Evolutionary conservation across 768 basidiomycete species (phyloP), one percentile per base, ranked within the genome.

Genomic region (Phylloporus sp.): DNA sequence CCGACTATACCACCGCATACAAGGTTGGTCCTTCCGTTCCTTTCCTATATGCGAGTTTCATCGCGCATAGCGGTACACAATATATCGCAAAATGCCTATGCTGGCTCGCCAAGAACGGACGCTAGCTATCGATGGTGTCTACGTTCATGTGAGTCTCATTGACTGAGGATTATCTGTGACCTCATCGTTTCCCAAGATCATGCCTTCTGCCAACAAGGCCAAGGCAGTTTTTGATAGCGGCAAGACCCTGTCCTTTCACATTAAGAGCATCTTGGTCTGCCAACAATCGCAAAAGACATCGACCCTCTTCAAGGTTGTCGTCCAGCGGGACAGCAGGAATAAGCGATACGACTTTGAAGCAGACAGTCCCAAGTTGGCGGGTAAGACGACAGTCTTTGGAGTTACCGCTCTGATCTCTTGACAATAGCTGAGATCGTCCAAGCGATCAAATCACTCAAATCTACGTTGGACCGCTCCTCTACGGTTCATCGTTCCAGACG

Each of bases 291-390:
- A 81, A 37, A 91, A 93, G 64, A 79, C 79, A 11, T 82, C 85
- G 23, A 77, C 86, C 1, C 77, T 80, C 29, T 94, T 99, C 78
- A 95, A 94, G 73, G 76, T 98, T 17, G 79, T 95, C 26, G 79
- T 98, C 11, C 84, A 80, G 60, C 72, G 87, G 52, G 77, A 80
- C 29, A 76, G 77, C 34, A 75, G 81, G 33, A 86, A 84, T 55
- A 99, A 98, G 74, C 75, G 92, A 31, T 98, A 97, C 62, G 95
- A 98, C 58, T 97, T 96, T 62, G 96, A 99, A 69, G 95, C 93
- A 0, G 94, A 95, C 66, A 91, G 71, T 54, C 75, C 86, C 2
- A 85, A 82, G 64, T 61, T 82, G 46, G 91, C 94, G 38, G 77
- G 89, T 88, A 60, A 57, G 86, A 18, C 10, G 14, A 21, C 24